A percentile compares a stretch with the other conserved stretches of the same genome.
These are phyloP conservation scores for Monosporascus sp. DNA, from an alignment of 2,329 filamentous ascomycete genomes.

Conservation along the genomic window DNA sequence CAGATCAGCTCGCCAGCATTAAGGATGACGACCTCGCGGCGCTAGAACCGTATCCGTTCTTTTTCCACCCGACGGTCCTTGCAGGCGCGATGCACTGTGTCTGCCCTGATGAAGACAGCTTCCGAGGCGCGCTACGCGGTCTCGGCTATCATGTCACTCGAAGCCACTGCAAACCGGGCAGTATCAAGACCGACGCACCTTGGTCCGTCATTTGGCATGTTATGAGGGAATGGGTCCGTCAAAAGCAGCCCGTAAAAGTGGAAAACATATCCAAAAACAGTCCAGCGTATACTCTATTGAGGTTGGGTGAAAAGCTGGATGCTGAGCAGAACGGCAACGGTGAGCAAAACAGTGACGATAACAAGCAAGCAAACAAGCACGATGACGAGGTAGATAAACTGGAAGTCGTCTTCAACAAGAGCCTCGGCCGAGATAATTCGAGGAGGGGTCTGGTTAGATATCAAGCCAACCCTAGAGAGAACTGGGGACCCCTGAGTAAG, in stretches of 20 bases:
- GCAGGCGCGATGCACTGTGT: constrained; percentile 72
- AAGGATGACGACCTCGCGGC: constrained; percentile 51
- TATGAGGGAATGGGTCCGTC: constrained; percentile 85
- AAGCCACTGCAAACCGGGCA: constrained; percentile 84
- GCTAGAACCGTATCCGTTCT: constrained; percentile 77
- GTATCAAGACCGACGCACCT: constrained; percentile 88
- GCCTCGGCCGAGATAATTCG: constrained; percentile 64
- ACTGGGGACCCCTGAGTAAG: constrained; percentile 82
- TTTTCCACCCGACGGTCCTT: constrained; percentile 70
- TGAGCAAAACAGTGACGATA: constrained; percentile 19
- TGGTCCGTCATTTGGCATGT: constrained; percentile 89
- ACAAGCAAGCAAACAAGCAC: constrained; percentile 22
- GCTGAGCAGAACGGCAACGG: constrained; percentile 9
- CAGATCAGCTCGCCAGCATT: constrained; percentile 15
- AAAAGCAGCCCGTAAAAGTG: constrained; percentile 72
- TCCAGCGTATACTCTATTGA: constrained; percentile 66
- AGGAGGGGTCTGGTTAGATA: constrained; percentile 73
- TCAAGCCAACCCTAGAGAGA: constrained; percentile 81
- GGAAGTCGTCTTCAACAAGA: constrained; percentile 66
- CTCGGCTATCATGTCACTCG: constrained; percentile 79
- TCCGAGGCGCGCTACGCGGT: constrained; percentile 75
- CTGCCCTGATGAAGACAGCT: constrained; percentile 70
- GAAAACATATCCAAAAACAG: constrained; percentile 64
- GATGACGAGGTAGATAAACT: constrained; percentile 26
- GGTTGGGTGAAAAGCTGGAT: constrained; percentile 33